A percentile compares a stretch with the other conserved stretches of the same genome.
phyloP scores from a whole-genome alignment of 2,329 filamentous ascomycete species.

The Fusarium ambrosium region DNA sequence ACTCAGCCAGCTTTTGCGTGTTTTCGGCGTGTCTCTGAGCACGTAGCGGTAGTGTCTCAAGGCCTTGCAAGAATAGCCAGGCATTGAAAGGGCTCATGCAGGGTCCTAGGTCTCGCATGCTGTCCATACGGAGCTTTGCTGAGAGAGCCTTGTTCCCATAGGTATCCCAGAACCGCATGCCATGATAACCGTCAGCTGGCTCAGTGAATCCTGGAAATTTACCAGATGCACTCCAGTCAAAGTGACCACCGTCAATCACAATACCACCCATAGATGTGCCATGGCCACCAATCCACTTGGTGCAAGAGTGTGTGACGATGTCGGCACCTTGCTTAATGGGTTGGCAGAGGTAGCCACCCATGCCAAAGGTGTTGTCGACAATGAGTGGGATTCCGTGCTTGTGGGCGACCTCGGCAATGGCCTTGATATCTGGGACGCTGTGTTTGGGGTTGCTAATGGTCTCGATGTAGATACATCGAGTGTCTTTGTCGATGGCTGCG shows the following conservation, averaged over 20 bases:
- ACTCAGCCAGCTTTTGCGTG: not conserved
- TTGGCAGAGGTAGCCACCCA: constrained; percentile 5
- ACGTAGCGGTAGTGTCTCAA: constrained; percentile 9
- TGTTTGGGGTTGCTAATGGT: constrained; percentile 15
- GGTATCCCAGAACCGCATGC: constrained; percentile 5
- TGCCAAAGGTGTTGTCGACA: constrained; percentile 10
- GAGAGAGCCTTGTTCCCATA: not conserved
- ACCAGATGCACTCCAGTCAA: constrained; percentile 82
- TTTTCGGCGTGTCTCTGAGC: constrained; percentile 8
- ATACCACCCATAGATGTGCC: constrained; percentile 93
- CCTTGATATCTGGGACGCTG: constrained; percentile 10
- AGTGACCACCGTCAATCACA: constrained; percentile 88
- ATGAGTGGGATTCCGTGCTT: not conserved
- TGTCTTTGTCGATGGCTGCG: constrained; percentile 8
- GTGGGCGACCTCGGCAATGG: not conserved
- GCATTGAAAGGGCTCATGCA: not conserved
- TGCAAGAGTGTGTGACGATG: constrained; percentile 92
- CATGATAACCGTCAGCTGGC: not conserved
- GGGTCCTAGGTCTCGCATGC: constrained; percentile 7
- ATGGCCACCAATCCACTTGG: constrained; percentile 97
- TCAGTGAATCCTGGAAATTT: not conserved
- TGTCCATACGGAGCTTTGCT: not conserved
- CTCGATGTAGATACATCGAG: constrained; percentile 6
- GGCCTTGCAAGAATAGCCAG: constrained; percentile 6
- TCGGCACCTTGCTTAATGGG: constrained; percentile 67